phyloP scores from a whole-genome alignment of 495 filamentous ascomycete genomes.

The Daldinia loculata region DNA sequence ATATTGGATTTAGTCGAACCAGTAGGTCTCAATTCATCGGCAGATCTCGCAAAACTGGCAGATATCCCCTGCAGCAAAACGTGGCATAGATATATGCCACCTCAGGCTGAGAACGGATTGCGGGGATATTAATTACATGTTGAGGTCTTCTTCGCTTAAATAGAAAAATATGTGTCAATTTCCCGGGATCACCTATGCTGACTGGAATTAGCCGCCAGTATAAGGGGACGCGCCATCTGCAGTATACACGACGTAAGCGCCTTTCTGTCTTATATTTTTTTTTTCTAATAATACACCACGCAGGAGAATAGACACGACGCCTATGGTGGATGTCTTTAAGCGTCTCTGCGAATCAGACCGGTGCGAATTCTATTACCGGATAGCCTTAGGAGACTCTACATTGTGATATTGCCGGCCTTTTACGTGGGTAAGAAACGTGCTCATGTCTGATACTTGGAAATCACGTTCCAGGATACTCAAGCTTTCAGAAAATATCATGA shows the following conservation, averaged over 20 bases:
- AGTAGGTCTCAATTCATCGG: slow-evolving; percentile 29
- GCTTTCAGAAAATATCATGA: neutral
- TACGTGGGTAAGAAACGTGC: neutral
- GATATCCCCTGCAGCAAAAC: slow-evolving; percentile 28
- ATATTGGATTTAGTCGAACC: slow-evolving; percentile 24
- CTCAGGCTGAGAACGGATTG: slow-evolving; percentile 6
- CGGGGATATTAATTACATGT: slow-evolving; percentile 23
- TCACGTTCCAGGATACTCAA: too few species aligned
- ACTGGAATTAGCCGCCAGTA: slow-evolving; percentile 34
- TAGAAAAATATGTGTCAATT: slow-evolving; percentile 39
- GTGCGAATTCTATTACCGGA: neutral
- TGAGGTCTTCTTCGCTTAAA: slow-evolving; percentile 3
- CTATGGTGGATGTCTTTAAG: neutral
- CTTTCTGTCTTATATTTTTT: neutral
- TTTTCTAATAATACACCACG: slow-evolving; percentile 8
- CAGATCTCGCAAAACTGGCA: slow-evolving; percentile 21
- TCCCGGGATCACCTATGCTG: slow-evolving; percentile 19
- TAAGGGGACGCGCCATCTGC: slow-evolving; percentile 7
- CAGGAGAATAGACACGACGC: neutral
- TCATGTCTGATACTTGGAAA: neutral
- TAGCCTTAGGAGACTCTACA: neutral
- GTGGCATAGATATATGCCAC: slow-evolving; percentile 20
- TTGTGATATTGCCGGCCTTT: neutral
- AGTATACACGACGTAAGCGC: slow-evolving; percentile 8
- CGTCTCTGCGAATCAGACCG: neutral